phyloP scores from a whole-genome alignment of 805 yeast species.

The Metschnikowia borealis region DNA sequence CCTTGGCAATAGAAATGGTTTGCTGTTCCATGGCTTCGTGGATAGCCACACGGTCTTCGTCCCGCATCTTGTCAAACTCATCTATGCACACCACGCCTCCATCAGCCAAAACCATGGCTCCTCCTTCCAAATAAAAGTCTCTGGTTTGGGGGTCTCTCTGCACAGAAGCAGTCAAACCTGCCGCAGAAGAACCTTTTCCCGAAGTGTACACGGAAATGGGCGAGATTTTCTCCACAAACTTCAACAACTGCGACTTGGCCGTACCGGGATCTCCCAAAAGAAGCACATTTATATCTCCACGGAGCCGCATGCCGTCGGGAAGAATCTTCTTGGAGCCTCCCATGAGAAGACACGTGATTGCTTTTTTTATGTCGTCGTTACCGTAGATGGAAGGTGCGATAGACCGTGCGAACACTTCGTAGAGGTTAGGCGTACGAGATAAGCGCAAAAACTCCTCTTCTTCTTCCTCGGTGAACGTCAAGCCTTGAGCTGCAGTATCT shows the following conservation, averaged over 20 bases:
- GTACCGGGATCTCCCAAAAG: conserved; percentile 98
- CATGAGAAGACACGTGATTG: conserved; percentile 86
- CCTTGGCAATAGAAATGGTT: conserved; percentile 97
- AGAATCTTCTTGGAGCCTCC: conserved; percentile 90
- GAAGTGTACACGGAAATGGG: conserved; percentile 96
- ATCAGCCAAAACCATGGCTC: conserved; percentile 99
- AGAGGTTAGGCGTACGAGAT: conserved; percentile 79
- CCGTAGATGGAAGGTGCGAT: conserved; percentile 98
- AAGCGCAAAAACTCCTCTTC: conserved; percentile 84
- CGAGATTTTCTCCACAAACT: conserved; percentile 90
- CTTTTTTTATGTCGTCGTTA: conserved; percentile 85
- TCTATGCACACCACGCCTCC: conserved; percentile 99
- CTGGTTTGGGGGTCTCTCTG: conserved; percentile 86
- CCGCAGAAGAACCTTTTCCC: conserved; percentile 99
- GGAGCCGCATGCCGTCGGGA: conserved; percentile 93
- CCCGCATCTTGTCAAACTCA: conserved; percentile 99
- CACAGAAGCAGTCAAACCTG: conserved; percentile 97
- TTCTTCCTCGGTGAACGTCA: conserved; percentile 82
- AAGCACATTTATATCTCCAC: conserved; percentile 95
- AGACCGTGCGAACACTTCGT: conserved; percentile 78
- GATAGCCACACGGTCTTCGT: conserved; percentile 96
- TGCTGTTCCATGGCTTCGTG: conserved; percentile 99
- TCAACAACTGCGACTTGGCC: conserved; percentile 92
- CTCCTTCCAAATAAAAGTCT: conserved; percentile 96
- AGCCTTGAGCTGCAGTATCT: conserved; percentile 57